A percentile compares a stretch with the other conserved stretches of the same genome.
Evolutionary conservation across 805 yeast species (phyloP).

Genomic region (Candida chilensis): DNA sequence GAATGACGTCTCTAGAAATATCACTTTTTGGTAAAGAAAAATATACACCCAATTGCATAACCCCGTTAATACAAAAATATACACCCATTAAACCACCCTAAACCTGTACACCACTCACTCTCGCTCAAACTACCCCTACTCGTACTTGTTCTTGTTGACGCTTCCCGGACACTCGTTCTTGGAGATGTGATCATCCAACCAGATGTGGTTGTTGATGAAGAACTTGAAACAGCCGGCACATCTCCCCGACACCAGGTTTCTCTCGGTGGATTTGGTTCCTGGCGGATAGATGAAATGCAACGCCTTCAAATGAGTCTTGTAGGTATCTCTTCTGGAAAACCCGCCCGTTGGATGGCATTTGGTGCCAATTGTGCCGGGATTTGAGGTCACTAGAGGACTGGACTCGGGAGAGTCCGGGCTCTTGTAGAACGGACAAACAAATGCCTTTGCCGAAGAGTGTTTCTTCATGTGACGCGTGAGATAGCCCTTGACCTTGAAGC

Average conservation of each 20-base stretch:
- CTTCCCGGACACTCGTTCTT: slow-evolving; percentile 34
- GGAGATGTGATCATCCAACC: slow-evolving; percentile 43
- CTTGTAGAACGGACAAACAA: slow-evolving; percentile 42
- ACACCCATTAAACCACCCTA: too few species aligned
- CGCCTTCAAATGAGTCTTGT: slow-evolving; percentile 47
- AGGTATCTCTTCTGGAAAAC: slow-evolving; percentile 51
- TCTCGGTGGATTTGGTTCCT: slow-evolving; percentile 38
- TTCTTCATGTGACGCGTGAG: slow-evolving; percentile 47
- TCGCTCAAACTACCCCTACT: too few species aligned
- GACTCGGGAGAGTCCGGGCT: slow-evolving; percentile 5
- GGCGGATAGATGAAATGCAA: slow-evolving; percentile 49
- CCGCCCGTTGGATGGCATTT: slow-evolving; percentile 52
- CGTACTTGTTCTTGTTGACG: slow-evolving; percentile 11
- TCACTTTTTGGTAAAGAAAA: too few species aligned
- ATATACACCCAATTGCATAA: too few species aligned
- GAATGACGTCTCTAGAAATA: too few species aligned
- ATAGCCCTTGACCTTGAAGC: slow-evolving; percentile 43
- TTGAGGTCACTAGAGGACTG: too few species aligned
- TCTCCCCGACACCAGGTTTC: slow-evolving; percentile 32
- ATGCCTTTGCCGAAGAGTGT: slow-evolving; percentile 41
- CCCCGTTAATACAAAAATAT: too few species aligned
- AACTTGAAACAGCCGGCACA: slow-evolving; percentile 47
- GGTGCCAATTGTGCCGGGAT: slow-evolving; percentile 12
- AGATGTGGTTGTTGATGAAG: slow-evolving; percentile 37
- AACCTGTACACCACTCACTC: too few species aligned